phyloP scores from a whole-genome alignment of 140 eudicot species.

The Erigeron philadelphicus region DNA sequence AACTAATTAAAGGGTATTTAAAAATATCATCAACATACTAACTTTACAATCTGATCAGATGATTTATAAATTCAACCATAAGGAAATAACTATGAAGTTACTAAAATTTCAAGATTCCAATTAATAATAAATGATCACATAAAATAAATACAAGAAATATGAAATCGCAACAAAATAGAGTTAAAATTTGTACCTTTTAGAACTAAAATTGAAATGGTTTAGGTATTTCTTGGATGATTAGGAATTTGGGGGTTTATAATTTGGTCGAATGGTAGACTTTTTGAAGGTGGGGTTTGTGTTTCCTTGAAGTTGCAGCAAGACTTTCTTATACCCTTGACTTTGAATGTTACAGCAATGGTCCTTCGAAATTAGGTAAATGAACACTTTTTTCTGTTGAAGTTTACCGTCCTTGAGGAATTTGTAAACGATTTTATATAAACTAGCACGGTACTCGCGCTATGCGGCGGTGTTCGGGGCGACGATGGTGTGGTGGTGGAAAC shows the following conservation, averaged over 20 bases:
- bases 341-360: slow-evolving; percentile 13
- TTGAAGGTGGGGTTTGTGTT: slow-evolving; percentile 12
- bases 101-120: neutral
- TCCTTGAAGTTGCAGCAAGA: slow-evolving; percentile 30
- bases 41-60: neutral
- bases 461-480: no score
- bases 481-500: no score
- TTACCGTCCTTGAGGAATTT: no score
- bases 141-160: neutral
- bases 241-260: neutral
- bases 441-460: no score
- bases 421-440: no score
- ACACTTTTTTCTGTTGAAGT: neutral
- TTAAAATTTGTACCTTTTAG: slow-evolving; percentile 21
- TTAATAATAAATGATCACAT: slow-evolving; percentile 13
- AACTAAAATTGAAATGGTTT: slow-evolving; percentile 14
- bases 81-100: no score
- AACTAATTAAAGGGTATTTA: neutral
- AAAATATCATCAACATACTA: neutral
- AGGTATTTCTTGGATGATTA: neutral
- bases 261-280: slow-evolving; percentile 27
- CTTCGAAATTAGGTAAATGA: neutral
- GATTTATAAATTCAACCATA: neutral
- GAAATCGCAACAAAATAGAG: neutral
- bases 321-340: slow-evolving; percentile 22